A percentile compares a stretch with the other conserved stretches of the same genome.
Evolutionary conservation across 305 asterid species (phyloP).

Genomic region (Ajuga reptans): DNA sequence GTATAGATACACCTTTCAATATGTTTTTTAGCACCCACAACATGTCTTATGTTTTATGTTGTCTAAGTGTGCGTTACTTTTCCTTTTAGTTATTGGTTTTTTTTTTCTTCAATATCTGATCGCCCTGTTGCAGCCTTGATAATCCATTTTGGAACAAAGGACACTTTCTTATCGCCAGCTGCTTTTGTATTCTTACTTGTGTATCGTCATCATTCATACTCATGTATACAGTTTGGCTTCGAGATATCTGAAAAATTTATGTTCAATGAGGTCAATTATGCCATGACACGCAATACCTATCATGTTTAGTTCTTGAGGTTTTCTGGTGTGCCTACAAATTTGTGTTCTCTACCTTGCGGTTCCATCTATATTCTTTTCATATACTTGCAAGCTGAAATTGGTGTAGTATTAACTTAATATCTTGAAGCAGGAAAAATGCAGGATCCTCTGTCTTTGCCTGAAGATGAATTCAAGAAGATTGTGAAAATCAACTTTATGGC

Average conservation of each 20-base stretch:
- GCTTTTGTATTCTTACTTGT: background rate
- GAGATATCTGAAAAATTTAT: background rate
- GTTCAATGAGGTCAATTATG: too few relatives aligned
- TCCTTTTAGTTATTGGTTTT: background rate
- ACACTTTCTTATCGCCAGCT: background rate
- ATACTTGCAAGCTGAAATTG: background rate
- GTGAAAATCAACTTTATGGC: conserved; percentile 65
- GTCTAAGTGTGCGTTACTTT: background rate
- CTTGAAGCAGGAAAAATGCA: conserved; percentile 75
- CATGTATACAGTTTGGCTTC: background rate
- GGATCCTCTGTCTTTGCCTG: conserved; percentile 53
- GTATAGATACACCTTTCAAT: background rate
- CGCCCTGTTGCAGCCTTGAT: background rate
- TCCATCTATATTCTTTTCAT: background rate
- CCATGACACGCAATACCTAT: background rate
- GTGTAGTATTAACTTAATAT: background rate
- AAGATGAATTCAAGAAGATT: conserved; percentile 66
- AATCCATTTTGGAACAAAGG: background rate
- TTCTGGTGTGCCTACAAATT: background rate
- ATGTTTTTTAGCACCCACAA: background rate
- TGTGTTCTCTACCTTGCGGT: background rate
- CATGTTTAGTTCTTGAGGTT: background rate
- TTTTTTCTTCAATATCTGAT: background rate
- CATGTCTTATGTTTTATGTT: background rate
- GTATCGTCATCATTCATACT: background rate